Evolutionary conservation across 495 filamentous ascomycete species (phyloP).

Genomic region (Lepidopterella palustris): DNA sequence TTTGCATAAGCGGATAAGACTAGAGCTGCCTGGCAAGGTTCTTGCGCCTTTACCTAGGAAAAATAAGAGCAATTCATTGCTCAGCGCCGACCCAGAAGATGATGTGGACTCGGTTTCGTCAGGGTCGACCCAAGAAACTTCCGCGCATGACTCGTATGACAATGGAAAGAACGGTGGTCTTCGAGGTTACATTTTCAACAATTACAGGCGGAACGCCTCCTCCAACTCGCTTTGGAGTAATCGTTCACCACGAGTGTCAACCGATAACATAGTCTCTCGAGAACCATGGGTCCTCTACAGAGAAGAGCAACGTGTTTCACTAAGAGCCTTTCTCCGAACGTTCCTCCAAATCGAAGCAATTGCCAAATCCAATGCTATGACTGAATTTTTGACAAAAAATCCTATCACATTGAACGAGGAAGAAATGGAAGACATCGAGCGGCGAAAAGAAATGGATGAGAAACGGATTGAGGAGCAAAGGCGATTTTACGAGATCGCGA

Average conservation of each 20-base stretch:
- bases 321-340: constrained; percentile 80
- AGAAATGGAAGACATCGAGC: constrained; percentile 70
- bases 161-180: constrained; percentile 35
- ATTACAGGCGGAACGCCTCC: constrained; percentile 26
- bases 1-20: constrained; percentile 70
- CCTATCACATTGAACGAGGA: constrained; percentile 70
- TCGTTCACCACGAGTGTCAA: constrained; percentile 47
- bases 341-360: constrained; percentile 78
- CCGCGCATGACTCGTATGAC: constrained; percentile 23
- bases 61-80: constrained; percentile 63
- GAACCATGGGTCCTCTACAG: constrained; percentile 56
- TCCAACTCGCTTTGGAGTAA: constrained; percentile 26
- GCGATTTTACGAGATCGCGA: constrained; percentile 89
- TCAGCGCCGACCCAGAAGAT: constrained; percentile 54
- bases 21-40: constrained; percentile 85
- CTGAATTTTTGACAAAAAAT: constrained; percentile 67
- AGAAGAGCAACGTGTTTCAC: constrained; percentile 85
- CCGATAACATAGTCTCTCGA: constrained; percentile 35
- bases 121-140: constrained; percentile 53
- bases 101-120: constrained; percentile 75
- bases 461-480: constrained; percentile 86
- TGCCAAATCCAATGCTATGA: constrained; percentile 70
- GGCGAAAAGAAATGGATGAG: constrained; percentile 77
- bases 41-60: constrained; percentile 83
- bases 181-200: constrained; percentile 34